phyloP scores from a whole-genome alignment of 768 basidiomycete species.

The Hericium coralloides region DNA sequence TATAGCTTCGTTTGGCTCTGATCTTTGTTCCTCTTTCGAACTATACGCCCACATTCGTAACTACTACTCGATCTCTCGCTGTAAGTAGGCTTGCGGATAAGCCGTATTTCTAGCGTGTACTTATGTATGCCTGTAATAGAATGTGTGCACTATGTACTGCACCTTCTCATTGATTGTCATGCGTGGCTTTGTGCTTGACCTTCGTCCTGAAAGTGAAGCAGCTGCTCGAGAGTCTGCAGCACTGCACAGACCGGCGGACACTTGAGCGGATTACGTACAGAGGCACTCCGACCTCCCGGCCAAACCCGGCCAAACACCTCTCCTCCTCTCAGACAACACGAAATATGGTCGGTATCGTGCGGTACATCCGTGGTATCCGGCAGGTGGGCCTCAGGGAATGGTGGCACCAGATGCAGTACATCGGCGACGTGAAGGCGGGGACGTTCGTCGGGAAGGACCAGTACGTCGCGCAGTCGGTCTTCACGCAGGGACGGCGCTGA shows the following conservation, averaged over 20 bases:
- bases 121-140: not conserved
- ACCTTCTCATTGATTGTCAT: not conserved
- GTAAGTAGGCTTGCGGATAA: not conserved
- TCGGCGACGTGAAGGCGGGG: slow-evolving; percentile 90
- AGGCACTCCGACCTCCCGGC: not conserved
- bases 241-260: too few species aligned
- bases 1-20: not conserved
- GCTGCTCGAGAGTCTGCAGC: not conserved
- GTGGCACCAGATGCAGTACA: slow-evolving; percentile 90
- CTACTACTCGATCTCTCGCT: not conserved
- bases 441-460: slow-evolving; percentile 68
- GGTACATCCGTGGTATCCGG: slow-evolving; percentile 70
- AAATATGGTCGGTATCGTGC: slow-evolving; percentile 62
- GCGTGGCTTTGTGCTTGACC: too few species aligned
- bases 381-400: slow-evolving; percentile 76
- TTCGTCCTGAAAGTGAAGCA: not conserved
- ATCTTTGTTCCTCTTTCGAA: not conserved
- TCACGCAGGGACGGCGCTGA: not conserved
- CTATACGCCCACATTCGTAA: slow-evolving; percentile 3
- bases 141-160: not conserved
- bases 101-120: not conserved
- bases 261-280: not conserved
- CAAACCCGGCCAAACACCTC: slow-evolving; percentile 11
- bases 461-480: slow-evolving; percentile 40
- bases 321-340: slow-evolving; percentile 3